phyloP scores from a whole-genome alignment of 768 basidiomycete genomes.

The Boletus reticulatus region DNA sequence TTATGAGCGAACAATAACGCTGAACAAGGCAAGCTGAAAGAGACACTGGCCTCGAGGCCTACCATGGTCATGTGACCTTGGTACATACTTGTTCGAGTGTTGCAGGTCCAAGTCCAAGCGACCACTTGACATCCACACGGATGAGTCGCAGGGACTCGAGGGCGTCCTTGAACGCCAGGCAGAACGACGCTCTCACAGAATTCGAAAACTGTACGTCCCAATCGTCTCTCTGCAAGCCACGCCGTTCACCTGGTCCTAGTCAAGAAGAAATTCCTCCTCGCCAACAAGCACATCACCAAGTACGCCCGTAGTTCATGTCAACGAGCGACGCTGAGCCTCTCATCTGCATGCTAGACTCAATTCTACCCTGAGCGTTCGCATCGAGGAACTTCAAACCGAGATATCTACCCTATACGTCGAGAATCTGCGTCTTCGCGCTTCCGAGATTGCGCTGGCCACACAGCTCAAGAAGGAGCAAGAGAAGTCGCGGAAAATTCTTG shows the following conservation, averaged over 20 bases:
- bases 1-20: constrained; percentile 17
- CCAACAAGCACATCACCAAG: constrained; percentile 93
- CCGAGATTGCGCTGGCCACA: constrained; percentile 70
- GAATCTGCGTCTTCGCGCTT: constrained; percentile 78
- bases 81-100: constrained; percentile 31
- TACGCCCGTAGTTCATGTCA: constrained; percentile 33
- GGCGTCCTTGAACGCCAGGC: constrained; percentile 57
- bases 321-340: constrained; percentile 8
- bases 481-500: constrained; percentile 68
- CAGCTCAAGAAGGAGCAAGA: constrained; percentile 81
- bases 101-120: constrained; percentile 17
- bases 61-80: constrained; percentile 26
- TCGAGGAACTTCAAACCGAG: constrained; percentile 82
- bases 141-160: constrained; percentile 36
- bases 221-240: neutral
- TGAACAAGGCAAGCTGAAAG: constrained; percentile 29
- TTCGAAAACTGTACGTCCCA: constrained; percentile 74
- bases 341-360: constrained; percentile 55
- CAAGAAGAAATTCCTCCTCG: constrained; percentile 90
- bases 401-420: constrained; percentile 80
- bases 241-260: constrained; percentile 47
- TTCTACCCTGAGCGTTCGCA: constrained; percentile 78
- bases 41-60: constrained; percentile 28
- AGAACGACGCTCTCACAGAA: constrained; percentile 79
- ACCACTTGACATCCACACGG: constrained; percentile 21